These are phyloP conservation scores for Teunomyces funiuensis DNA, from an alignment of 805 yeast species.

Conservation along the genomic window DNA sequence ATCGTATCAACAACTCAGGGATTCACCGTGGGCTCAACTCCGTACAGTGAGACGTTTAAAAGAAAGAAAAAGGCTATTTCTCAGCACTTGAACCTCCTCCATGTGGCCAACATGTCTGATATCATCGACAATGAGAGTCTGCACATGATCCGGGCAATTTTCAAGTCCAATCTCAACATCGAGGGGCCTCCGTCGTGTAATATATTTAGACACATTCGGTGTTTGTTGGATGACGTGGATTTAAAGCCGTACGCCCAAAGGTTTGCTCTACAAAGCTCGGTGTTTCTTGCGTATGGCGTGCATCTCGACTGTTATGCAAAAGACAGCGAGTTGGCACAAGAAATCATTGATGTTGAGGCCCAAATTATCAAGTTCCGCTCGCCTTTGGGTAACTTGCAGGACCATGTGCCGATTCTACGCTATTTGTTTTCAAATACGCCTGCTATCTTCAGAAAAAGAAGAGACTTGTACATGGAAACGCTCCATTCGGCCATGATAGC, in stretches of 20 bases:
- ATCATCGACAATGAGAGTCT: slow-evolving; percentile 41
- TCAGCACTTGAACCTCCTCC: slow-evolving; percentile 39
- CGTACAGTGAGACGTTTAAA: slow-evolving; percentile 48
- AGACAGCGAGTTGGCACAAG: slow-evolving; percentile 43
- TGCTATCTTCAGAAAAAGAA: slow-evolving; percentile 32
- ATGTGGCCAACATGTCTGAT: slow-evolving; percentile 27
- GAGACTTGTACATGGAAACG: slow-evolving; percentile 50
- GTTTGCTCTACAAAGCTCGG: slow-evolving; percentile 51
- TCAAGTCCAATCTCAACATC: slow-evolving; percentile 12
- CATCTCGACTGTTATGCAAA: slow-evolving; percentile 40
- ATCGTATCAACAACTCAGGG: slow-evolving; percentile 56
- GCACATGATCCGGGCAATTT: slow-evolving; percentile 19
- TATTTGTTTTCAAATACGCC: slow-evolving; percentile 18
- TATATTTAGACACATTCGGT: slow-evolving; percentile 10
- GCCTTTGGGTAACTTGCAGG: slow-evolving; percentile 54
- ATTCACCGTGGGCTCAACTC: slow-evolving; percentile 66
- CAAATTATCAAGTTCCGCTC: slow-evolving; percentile 57
- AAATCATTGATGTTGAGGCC: slow-evolving; percentile 56
- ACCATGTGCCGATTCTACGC: slow-evolving; percentile 51
- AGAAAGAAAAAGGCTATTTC: slow-evolving; percentile 50
- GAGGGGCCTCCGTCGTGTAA: slow-evolving; percentile 21
- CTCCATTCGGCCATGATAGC: slow-evolving; percentile 20
- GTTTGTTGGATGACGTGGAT: slow-evolving; percentile 33
- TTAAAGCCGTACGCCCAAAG: slow-evolving; percentile 45
- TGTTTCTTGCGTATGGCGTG: slow-evolving; percentile 54